Base-by-base conservation (phyloP, 129 eudicot genomes). In the Heracleum sosnowskyi region DNA sequence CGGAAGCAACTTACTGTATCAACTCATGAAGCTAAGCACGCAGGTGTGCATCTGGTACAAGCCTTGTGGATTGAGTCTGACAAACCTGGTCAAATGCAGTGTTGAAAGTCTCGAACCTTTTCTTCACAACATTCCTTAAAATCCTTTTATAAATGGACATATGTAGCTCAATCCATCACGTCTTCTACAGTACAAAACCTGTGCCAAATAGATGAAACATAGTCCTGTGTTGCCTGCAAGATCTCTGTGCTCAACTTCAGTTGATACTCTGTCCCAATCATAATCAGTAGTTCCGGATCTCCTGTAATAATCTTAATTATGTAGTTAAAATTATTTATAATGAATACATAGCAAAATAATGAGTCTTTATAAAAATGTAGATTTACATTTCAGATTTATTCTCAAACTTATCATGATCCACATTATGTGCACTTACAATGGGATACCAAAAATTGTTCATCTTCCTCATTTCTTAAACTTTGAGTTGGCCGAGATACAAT, bases 81-180 rank as follows among this genome's bases (percentile, higher is more conserved):
- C 37, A 42, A 77, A 77, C 6, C 26, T 39, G 35, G 4, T 77
- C 53, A 12, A 60, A 62, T 22, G 17, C 3, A 77, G 73, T n/a
- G 17, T 41, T 62, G 73, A 77, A 77, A 42, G 24, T 39, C 73
- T 77, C 41, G 16, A 77, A 17, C 73, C 80, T 60, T n/a, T 62
- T n/a, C 55, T 40, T 62, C 40, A 62, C 11, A 62, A 17, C 4
- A 12, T 5, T 11, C 34, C 11, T 63, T 5, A 4, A 26, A 26
- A 63, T 63, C 35, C 70, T 13, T 22, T n/a, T n/a, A 28, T 24
- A 63, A 63, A 26, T 63, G 33, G 36, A 63, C 2, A 63, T 7
- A 5, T 63, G 4, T 29, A 17, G 24, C 11, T 42, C 0, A 57
- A 63, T 26, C 35, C 36, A 5, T 77, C 28, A 4, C 28, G 17